phyloP scores from a whole-genome alignment of 2,329 filamentous ascomycete species.

The Tolypocladium tundrense region DNA sequence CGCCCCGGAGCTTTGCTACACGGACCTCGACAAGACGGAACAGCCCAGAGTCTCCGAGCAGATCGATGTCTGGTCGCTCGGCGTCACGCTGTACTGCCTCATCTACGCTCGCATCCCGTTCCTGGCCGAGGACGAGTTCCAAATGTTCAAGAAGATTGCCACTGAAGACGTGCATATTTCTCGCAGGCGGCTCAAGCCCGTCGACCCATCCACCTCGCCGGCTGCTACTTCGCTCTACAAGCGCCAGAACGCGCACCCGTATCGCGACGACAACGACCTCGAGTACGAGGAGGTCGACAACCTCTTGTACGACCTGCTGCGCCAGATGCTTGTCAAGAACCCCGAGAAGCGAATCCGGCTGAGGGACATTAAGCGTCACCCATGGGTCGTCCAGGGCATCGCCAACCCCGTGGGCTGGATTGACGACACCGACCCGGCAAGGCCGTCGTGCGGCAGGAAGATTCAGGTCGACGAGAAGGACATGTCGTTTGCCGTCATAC shows the following conservation, averaged over 20 bases:
- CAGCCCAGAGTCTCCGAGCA: conserved; percentile 78
- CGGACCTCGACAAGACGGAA: conserved; percentile 58
- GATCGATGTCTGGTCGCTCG: conserved; percentile 95
- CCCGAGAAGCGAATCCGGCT: conserved; percentile 80
- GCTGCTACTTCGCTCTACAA: conserved; percentile 44
- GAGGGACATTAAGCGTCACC: conserved; percentile 85
- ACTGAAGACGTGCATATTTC: conserved; percentile 90
- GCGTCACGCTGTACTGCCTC: conserved; percentile 91
- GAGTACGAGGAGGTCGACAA: conserved; percentile 81
- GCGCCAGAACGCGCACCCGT: conserved; percentile 52
- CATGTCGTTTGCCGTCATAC: conserved; percentile 81
- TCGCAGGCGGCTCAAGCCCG: conserved; percentile 66
- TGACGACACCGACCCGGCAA: conserved; percentile 83
- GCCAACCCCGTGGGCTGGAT: conserved; percentile 70
- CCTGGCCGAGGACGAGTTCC: conserved; percentile 81
- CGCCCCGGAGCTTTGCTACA: conserved; percentile 90
- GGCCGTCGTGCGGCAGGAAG: conserved; percentile 66
- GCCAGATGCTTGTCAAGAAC: conserved; percentile 76
- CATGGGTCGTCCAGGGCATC: conserved; percentile 78
- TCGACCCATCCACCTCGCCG: conserved; percentile 49
- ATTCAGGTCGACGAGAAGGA: conserved; percentile 91
- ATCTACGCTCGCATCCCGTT: conserved; percentile 92
- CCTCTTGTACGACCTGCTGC: conserved; percentile 67
- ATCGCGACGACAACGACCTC: conserved; percentile 67
- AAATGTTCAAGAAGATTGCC: conserved; percentile 84